Base-by-base conservation (phyloP, 2,329 filamentous ascomycete genomes). In the Lachnellula subtilissima region DNA sequence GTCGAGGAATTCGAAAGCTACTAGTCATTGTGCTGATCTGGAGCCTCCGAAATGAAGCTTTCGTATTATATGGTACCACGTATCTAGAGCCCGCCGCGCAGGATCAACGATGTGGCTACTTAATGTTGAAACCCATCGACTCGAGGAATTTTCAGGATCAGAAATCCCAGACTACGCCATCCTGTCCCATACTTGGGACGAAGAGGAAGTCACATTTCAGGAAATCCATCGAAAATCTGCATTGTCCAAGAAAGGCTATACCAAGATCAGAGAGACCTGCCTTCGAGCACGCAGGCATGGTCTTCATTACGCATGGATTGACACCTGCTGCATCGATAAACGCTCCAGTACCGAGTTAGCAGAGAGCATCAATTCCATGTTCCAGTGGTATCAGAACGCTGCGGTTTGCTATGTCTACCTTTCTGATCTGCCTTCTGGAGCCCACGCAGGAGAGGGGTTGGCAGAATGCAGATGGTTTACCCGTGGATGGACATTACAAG, bases 321-420 rank as follows among this genome's bases (percentile, higher is more conserved):
- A 58, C 22, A 55, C 56, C 15, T 62, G 60, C 53, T 60, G 60
- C 32, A 62, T 61, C 32, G 56, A 62, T 43, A 62, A 62, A 43
- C 37, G 36, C 2, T 59, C 53, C 48, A 56, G 55, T 23, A 50
- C 58, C 3, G 60, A 62, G 52, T 37, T 61, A 6, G 42, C 53
- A 1, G 55, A 61, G 40, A 53, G 58, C 1, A 60, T 62, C 23
- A 61, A 61, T 50, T 55, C 54, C 8, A 61, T 61, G 59, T 61
- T 50, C 35, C 42, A 43, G 1, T 62, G 60, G 60, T 62, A 62
- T 43, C 39, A 37, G 8, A 15, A 48, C 4, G 42, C 59, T 1
- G n/a, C 36, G 15, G 28, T 55, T 3, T 62, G 56, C 43, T 61
- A 57, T 42, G 56, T 50, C 23, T 61, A 59, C 36, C 52, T 62